Evolutionary conservation across 2,329 filamentous ascomycete species (phyloP).

Genomic region (Phyllosticta citriasiana): DNA sequence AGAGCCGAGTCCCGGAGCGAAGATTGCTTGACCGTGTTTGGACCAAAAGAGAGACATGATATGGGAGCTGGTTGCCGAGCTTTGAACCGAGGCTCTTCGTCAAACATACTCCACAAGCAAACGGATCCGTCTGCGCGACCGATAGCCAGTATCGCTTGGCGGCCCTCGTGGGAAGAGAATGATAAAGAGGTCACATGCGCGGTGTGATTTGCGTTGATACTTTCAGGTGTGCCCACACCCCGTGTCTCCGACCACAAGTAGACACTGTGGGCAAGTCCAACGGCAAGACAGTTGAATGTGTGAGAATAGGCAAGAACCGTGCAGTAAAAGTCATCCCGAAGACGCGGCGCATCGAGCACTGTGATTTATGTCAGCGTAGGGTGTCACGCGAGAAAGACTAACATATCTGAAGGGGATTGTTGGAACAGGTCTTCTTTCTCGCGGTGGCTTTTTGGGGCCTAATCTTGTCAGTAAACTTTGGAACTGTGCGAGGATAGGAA

Average conservation of each 20-base stretch:
- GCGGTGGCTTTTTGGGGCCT: constrained; percentile 19
- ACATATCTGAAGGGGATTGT: constrained; percentile 67
- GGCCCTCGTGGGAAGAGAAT: constrained; percentile 72
- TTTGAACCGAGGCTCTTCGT: constrained; percentile 62
- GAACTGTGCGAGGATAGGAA: neutral
- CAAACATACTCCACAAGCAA: constrained; percentile 66
- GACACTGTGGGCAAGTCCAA: constrained; percentile 68
- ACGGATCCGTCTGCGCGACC: constrained; percentile 70
- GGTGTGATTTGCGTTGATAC: constrained; percentile 41
- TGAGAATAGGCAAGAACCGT: constrained; percentile 78
- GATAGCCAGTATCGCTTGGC: constrained; percentile 72
- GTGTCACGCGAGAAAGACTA: neutral
- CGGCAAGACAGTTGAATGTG: constrained; percentile 65
- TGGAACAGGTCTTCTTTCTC: constrained; percentile 43
- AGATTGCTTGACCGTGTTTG: constrained; percentile 42
- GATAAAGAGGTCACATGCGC: constrained; percentile 69
- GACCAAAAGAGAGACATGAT: constrained; percentile 74
- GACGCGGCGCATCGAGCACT: constrained; percentile 75
- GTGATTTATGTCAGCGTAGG: constrained; percentile 35
- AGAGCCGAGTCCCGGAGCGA: constrained; percentile 41
- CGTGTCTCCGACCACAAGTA: constrained; percentile 80
- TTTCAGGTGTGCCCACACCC: constrained; percentile 52
- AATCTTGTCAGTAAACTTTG: constrained; percentile 12
- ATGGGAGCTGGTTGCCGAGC: constrained; percentile 61
- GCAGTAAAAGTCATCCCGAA: constrained; percentile 96